phyloP scores from a whole-genome alignment of 2,329 filamentous ascomycete genomes.

The Ascochyta lentis region DNA sequence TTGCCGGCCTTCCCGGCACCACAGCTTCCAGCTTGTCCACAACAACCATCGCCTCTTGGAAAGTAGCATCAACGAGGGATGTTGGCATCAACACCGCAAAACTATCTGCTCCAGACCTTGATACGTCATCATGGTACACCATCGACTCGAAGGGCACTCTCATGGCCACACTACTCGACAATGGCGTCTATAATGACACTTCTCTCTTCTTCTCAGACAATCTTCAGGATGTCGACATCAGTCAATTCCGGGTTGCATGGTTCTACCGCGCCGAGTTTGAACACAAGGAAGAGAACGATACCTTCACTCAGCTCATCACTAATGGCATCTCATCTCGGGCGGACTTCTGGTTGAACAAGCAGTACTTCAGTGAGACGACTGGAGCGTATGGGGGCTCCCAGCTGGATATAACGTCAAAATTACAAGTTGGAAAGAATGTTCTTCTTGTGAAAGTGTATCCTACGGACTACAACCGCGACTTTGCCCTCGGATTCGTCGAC shows the following conservation, averaged over 20 bases:
- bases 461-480: constrained; percentile 65
- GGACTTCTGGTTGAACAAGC: constrained; percentile 66
- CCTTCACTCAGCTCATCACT: constrained; percentile 58
- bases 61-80: constrained; percentile 26
- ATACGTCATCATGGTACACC: constrained; percentile 61
- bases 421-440: constrained; percentile 55
- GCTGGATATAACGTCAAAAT: constrained; percentile 60
- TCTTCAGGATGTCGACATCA: constrained; percentile 53
- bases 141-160: constrained; percentile 61
- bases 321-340: constrained; percentile 67
- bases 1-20: neutral
- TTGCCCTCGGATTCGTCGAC: constrained; percentile 66
- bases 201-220: constrained; percentile 64
- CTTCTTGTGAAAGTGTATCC: constrained; percentile 63
- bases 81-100: constrained; percentile 26
- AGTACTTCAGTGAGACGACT: constrained; percentile 57
- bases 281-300: neutral
- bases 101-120: constrained; percentile 32
- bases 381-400: constrained; percentile 64
- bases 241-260: constrained; percentile 63
- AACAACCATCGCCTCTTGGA: constrained; percentile 31
- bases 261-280: constrained; percentile 62
- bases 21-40: constrained; percentile 11
- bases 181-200: constrained; percentile 59
- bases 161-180: constrained; percentile 64